Evolutionary conservation across 2,329 filamentous ascomycete genomes (phyloP).

Genomic region (Botrytis deweyae): DNA sequence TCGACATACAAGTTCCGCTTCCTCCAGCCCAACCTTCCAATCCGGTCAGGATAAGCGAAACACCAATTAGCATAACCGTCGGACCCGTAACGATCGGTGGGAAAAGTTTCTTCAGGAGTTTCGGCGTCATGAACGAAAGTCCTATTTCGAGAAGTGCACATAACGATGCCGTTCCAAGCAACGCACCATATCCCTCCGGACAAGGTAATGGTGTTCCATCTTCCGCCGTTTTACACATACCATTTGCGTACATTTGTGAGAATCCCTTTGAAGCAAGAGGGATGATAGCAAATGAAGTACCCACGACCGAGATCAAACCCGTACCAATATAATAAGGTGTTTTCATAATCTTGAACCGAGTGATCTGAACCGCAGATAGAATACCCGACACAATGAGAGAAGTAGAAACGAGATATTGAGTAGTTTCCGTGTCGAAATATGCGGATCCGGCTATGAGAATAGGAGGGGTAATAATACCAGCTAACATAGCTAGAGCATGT

Average conservation of each 20-base stretch:
- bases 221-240: conserved; percentile 30
- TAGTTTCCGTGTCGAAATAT: conserved; percentile 55
- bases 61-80: conserved; percentile 71
- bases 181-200: conserved; percentile 71
- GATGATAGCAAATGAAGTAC: conserved; percentile 75
- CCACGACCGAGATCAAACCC: conserved; percentile 76
- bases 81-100: conserved; percentile 77
- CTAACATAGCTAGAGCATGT: conserved; percentile 72
- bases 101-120: conserved; percentile 68
- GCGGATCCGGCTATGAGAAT: conserved; percentile 64
- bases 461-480: conserved; percentile 66
- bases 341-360: conserved; percentile 68
- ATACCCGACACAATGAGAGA: conserved; percentile 73
- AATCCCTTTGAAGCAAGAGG: conserved; percentile 71
- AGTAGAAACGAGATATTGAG: conserved; percentile 64
- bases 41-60: conserved; percentile 68
- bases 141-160: conserved; percentile 69
- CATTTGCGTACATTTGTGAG: conserved; percentile 66
- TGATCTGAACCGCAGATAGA: conserved; percentile 74
- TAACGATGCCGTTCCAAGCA: conserved; percentile 67
- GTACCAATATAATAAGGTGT: conserved; percentile 76
- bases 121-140: conserved; percentile 72
- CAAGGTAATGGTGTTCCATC: conserved; percentile 71
- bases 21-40: conserved; percentile 80
- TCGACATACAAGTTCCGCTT: conserved; percentile 55